Evolutionary conservation across 1,284 basidiomycete genomes (phyloP).

Genomic region (Cutaneotrichosporon cutaneum): DNA sequence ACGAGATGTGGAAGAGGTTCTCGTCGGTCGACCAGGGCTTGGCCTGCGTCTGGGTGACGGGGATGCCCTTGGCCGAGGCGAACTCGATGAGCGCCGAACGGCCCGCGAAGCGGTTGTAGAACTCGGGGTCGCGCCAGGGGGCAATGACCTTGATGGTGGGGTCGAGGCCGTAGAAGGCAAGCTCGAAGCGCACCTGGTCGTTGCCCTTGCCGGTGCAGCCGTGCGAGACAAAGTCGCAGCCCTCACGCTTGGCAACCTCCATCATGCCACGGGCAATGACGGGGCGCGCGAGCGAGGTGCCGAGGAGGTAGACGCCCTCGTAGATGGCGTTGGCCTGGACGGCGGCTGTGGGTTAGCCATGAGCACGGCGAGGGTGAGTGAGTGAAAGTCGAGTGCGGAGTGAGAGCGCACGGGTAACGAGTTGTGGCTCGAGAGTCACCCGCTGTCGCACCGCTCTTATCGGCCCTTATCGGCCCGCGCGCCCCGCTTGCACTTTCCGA

Average conservation of each 20-base stretch:
- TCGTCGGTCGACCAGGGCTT: conserved; percentile 99
- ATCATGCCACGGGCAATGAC: conserved; percentile 99
- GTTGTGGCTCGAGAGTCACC: not conserved
- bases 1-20: conserved; percentile 99
- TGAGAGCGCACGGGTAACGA: not conserved
- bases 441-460: not conserved
- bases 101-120: conserved; percentile 96
- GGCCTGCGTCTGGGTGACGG: conserved; percentile 89
- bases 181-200: conserved; percentile 98
- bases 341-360: conserved; percentile 59
- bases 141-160: conserved; percentile 99
- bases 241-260: conserved; percentile 80
- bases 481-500: not conserved
- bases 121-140: conserved; percentile 94
- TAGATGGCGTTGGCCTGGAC: conserved; percentile 99
- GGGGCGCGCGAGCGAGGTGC: conserved; percentile 94
- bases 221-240: conserved; percentile 95
- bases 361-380: not conserved
- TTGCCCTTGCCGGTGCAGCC: conserved; percentile 99
- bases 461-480: not conserved
- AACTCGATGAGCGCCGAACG: conserved; percentile 89
- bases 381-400: not conserved
- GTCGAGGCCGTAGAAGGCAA: conserved; percentile 98
- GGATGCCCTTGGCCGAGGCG: conserved; percentile 84
- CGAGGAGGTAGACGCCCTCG: conserved; percentile 97